A percentile compares a stretch with the other conserved stretches of the same genome.
Conservation (phyloP, 2,329 filamentous ascomycete genomes). For the Rasamsonia emersonii region DNA sequence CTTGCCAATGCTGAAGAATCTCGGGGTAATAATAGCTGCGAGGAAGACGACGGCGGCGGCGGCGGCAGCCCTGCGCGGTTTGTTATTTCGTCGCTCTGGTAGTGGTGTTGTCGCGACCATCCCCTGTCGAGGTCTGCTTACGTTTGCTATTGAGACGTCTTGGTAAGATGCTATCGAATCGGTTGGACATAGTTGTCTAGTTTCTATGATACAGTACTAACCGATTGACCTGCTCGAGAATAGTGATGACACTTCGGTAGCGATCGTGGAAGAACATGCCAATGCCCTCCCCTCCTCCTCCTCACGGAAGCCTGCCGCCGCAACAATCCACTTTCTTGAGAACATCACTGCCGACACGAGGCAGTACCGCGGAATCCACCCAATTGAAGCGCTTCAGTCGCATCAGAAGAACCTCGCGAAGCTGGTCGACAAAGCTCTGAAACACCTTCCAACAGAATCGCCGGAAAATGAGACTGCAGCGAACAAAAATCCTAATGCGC, state of each 20-base stretch:
- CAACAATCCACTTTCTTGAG: constrained; percentile 65
- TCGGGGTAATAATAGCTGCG: too few relatives aligned
- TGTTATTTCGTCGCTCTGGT: too few relatives aligned
- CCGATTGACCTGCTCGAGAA: not conserved
- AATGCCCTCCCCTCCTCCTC: constrained; percentile 1
- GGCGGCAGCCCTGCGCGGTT: too few relatives aligned
- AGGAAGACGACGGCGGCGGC: too few relatives aligned
- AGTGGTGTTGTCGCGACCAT: too few relatives aligned
- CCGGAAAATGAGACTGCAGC: constrained; percentile 7
- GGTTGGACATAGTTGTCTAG: not conserved
- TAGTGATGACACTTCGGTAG: constrained; percentile 86
- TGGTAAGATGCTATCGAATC: constrained; percentile 22
- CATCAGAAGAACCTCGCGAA: constrained; percentile 64
- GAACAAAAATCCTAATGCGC: not conserved
- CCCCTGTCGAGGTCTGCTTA: constrained; percentile 26
- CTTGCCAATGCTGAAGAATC: too few relatives aligned
- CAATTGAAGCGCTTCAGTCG: constrained; percentile 62
- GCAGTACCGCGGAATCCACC: constrained; percentile 69
- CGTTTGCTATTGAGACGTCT: constrained; percentile 40
- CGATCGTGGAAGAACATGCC: constrained; percentile 57
- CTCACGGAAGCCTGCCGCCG: constrained; percentile 17
- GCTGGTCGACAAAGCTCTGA: constrained; percentile 58
- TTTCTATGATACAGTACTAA: constrained; percentile 3
- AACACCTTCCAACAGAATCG: constrained; percentile 39
- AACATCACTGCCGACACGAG: constrained; percentile 75